Conservation (phyloP, 768 basidiomycete genomes). For the Pulveroboletus sp. region DNA sequence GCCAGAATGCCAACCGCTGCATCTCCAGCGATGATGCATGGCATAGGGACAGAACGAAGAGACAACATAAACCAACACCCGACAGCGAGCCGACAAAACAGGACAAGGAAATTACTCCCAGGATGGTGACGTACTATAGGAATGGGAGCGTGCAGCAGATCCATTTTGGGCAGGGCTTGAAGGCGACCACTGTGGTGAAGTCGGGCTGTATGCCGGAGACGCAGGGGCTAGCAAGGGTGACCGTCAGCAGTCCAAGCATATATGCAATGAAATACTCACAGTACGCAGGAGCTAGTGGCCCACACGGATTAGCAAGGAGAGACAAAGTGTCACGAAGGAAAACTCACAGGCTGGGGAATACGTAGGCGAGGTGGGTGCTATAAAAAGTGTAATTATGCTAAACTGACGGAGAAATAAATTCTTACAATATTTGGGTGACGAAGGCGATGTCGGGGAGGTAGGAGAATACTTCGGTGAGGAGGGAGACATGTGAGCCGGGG, state of each 20-base stretch:
- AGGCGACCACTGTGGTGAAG: constrained; percentile 80
- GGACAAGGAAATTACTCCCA: constrained; percentile 38
- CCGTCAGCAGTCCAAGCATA: constrained; percentile 6
- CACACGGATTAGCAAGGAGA: constrained; percentile 4
- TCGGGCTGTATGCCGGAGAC: constrained; percentile 82
- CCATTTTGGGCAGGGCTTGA: constrained; percentile 66
- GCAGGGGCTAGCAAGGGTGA: constrained; percentile 54
- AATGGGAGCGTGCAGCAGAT: constrained; percentile 35
- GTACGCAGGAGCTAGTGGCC: constrained; percentile 63
- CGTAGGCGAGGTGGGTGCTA: constrained; percentile 82
- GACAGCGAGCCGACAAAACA: constrained; percentile 9
- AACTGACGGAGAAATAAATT: constrained; percentile 2
- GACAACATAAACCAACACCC: constrained; percentile 11
- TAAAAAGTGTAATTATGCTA: constrained; percentile 10
- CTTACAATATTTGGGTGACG: constrained; percentile 91
- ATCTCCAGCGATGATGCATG: constrained; percentile 7
- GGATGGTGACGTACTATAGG: constrained; percentile 48
- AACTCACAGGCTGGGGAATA: constrained; percentile 85
- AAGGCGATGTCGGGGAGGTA: constrained; percentile 86
- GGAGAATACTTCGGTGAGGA: constrained; percentile 92
- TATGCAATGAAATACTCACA: constrained; percentile 44
- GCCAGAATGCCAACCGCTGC: constrained; percentile 1
- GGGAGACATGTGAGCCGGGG: constrained; percentile 79
- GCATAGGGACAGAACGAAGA: constrained; percentile 2
- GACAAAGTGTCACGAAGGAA: background rate